Conservation (phyloP, 352 stramenopile genomes). For the Globisporangium parvum region DNA sequence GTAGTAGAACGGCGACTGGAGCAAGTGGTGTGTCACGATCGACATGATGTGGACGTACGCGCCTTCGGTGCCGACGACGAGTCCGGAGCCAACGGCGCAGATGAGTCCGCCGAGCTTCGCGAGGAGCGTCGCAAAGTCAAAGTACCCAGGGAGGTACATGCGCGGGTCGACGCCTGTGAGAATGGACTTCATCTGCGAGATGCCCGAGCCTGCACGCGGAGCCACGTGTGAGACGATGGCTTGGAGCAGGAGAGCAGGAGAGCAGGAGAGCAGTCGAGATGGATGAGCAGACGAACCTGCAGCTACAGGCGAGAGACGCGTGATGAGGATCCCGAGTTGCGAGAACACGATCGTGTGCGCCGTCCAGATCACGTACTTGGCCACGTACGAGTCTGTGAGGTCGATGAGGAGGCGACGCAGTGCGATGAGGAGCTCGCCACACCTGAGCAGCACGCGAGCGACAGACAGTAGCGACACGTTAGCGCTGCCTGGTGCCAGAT, state of each 20-base stretch:
- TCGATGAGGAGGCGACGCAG: slow-evolving; percentile 39
- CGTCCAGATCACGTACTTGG: slow-evolving; percentile 54
- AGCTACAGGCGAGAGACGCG: slow-evolving; percentile 61
- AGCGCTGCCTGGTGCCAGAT: not conserved
- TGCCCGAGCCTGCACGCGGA: slow-evolving; percentile 38
- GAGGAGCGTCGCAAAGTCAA: slow-evolving; percentile 77
- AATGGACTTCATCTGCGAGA: slow-evolving; percentile 88
- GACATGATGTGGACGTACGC: slow-evolving; percentile 98
- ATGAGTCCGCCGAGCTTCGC: slow-evolving; percentile 92
- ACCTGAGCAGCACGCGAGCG: slow-evolving; percentile 7
- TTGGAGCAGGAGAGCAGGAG: not conserved
- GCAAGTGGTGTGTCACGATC: slow-evolving; percentile 89
- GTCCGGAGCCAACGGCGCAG: slow-evolving; percentile 89
- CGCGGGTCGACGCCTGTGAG: slow-evolving; percentile 77
- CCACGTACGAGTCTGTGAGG: slow-evolving; percentile 20
- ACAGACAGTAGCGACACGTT: not conserved
- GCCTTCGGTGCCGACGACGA: slow-evolving; percentile 97
- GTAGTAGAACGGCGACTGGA: slow-evolving; percentile 68
- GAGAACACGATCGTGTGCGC: slow-evolving; percentile 71
- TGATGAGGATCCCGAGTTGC: slow-evolving; percentile 59
- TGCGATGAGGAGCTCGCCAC: slow-evolving; percentile 33
- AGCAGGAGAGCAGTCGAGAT: not conserved
- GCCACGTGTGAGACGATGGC: not conserved
- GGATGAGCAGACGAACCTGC: slow-evolving; percentile 19
- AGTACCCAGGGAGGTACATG: slow-evolving; percentile 81